Evolutionary conservation across 257 asterid species (phyloP).

Genomic region (Lavandula angustifolia): DNA sequence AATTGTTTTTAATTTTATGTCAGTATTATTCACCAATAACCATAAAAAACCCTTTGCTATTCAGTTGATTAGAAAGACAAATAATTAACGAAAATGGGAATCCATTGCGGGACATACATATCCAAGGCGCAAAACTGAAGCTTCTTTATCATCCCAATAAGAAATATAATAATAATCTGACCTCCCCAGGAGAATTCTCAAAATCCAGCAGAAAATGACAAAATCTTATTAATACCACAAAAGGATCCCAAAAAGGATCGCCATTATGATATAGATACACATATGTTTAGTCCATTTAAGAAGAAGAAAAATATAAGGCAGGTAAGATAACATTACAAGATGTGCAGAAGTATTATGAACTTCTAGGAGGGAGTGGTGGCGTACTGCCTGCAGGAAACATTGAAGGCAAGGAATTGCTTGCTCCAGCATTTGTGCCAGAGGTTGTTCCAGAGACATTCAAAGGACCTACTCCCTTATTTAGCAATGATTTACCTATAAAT

Average conservation of each 20-base stretch:
- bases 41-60: constrained; percentile 9
- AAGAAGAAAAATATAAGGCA: neutral
- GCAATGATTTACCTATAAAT: constrained; percentile 78
- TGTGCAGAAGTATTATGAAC: constrained; percentile 41
- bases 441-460: constrained; percentile 67
- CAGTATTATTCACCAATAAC: neutral
- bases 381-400: constrained; percentile 99
- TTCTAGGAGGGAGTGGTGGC: constrained; percentile 98
- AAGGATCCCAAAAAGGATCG: neutral
- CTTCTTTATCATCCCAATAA: constrained; percentile 74
- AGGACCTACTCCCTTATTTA: constrained; percentile 77
- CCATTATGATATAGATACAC: neutral
- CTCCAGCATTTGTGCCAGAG: constrained; percentile 57
- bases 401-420: constrained; percentile 81
- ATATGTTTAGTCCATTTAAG: neutral
- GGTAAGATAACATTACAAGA: neutral
- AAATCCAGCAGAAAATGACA: constrained; percentile 20
- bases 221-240: constrained; percentile 6
- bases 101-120: constrained; percentile 50
- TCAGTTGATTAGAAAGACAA: constrained; percentile 19
- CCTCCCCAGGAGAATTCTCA: neutral
- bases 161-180: constrained; percentile 37
- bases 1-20: no score
- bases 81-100: constrained; percentile 24
- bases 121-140: constrained; percentile 71